Evolutionary conservation across 495 filamentous ascomycete genomes (phyloP), one percentile per base, ranked within the genome.

Genomic region (Halenospora varia): DNA sequence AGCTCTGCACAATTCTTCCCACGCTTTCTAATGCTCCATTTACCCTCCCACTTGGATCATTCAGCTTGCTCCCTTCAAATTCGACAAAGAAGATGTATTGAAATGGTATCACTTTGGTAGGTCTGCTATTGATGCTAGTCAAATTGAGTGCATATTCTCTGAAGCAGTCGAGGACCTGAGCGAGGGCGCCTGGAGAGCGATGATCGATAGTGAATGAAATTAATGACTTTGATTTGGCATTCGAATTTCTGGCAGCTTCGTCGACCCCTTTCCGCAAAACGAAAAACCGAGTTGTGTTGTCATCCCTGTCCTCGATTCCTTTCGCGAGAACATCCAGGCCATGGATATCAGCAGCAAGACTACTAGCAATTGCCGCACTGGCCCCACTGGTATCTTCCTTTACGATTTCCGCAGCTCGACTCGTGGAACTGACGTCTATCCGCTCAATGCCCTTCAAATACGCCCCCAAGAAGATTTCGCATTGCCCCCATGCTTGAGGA

Each of bases 31-130:
- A 61, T 9, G 77, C 79, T n/a, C 59, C 52, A 52, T 78, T 74
- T 0, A 86, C 83, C 51, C 71, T 69, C 24, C 78, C 77, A 23
- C 73, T 68, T 23, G 75, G 75, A 47, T 80, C 81, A 41, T 76
- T 68, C 29, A 67, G 57, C 41, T 66, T 65, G 60, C 74, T 74
- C 3, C 86, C 85, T 67, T 88, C 80, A 67, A 96, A 90, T 75
- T 97, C 94, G 19, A 96, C 86, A 70, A 98, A 87, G 72, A 97
- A 97, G 23, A 96, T 80, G 73, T 98, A 98, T 66, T 93, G 84
- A 87, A 96, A 97, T 25, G 87, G 81, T 53, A 73, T 71, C 44
- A 80, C 74, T 59, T 88, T 76, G 63, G 88, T 93, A 13, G 94
- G 94, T 61, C 95, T 72, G 56, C 88, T 88, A 60, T 88, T 90